These are phyloP conservation scores for Dactylellina cionopaga DNA, from an alignment of 2,329 filamentous ascomycete species.

Conservation along the genomic window DNA sequence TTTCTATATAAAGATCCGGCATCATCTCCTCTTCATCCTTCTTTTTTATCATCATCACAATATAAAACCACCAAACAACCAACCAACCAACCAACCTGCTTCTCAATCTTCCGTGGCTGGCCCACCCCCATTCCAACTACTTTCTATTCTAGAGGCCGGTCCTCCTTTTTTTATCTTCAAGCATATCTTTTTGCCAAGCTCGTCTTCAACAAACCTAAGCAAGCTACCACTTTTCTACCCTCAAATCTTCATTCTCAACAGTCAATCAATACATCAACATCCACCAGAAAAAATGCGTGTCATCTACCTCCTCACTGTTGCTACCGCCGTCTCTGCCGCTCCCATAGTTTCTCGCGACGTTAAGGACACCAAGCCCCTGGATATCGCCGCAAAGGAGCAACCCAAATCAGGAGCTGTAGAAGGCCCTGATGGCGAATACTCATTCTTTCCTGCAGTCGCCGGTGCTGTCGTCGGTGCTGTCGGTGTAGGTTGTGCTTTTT, in stretches of 20 bases:
- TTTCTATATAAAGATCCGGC: neutral
- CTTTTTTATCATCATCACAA: slow-evolving; percentile 1
- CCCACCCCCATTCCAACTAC: neutral
- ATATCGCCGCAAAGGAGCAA: neutral
- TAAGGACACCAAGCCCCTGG: neutral
- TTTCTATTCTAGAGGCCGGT: neutral
- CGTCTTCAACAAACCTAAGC: neutral
- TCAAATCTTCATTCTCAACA: neutral
- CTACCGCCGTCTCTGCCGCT: neutral
- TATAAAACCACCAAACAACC: neutral
- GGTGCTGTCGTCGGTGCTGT: neutral
- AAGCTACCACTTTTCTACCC: too few species aligned
- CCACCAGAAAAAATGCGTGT: neutral
- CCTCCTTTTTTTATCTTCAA: neutral
- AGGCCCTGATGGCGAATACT: neutral
- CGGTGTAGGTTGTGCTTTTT: neutral
- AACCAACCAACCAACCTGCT: too few species aligned
- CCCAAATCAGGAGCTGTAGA: neutral
- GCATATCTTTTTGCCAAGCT: neutral
- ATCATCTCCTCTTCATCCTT: neutral
- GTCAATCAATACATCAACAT: neutral
- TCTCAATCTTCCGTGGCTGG: neutral
- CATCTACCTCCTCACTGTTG: neutral
- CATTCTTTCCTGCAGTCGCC: neutral
- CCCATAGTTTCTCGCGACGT: neutral